phyloP scores from a whole-genome alignment of 2,329 filamentous ascomycete species.

The Ophiobolus disseminans region DNA sequence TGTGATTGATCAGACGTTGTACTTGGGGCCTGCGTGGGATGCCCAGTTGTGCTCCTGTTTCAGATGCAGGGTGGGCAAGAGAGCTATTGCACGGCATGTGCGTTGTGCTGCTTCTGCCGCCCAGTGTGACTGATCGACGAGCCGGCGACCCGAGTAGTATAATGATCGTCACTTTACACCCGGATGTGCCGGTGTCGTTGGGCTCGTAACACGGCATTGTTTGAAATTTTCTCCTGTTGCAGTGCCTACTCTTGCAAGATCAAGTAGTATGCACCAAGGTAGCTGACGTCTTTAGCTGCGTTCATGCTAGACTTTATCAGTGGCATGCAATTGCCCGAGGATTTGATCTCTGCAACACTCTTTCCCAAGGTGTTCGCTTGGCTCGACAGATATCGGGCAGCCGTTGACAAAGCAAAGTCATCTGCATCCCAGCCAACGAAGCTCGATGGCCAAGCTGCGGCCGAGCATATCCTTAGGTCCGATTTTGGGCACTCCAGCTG shows the following conservation, averaged over 20 bases:
- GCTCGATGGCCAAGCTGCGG: constrained; percentile 63
- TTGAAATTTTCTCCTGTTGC: too few relatives aligned
- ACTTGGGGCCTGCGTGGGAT: too few relatives aligned
- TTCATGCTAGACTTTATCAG: constrained; percentile 71
- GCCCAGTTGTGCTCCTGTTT: too few relatives aligned
- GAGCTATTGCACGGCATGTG: neutral
- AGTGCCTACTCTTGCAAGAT: too few relatives aligned
- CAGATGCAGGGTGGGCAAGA: too few relatives aligned
- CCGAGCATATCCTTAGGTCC: constrained; percentile 55
- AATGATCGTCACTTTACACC: constrained; percentile 1
- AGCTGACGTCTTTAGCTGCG: constrained; percentile 50
- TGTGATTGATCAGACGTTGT: too few relatives aligned
- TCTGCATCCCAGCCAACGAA: constrained; percentile 50
- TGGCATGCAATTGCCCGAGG: constrained; percentile 61
- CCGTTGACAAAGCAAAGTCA: constrained; percentile 54
- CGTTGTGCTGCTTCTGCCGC: neutral
- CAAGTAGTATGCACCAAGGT: too few relatives aligned
- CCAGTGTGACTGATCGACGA: neutral
- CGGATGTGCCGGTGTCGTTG: neutral
- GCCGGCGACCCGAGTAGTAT: neutral
- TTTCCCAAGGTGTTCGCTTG: constrained; percentile 70
- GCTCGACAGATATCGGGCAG: constrained; percentile 66
- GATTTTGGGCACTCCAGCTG: constrained; percentile 56
- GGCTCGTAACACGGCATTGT: neutral
- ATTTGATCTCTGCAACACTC: constrained; percentile 58